Conservation (phyloP, 1,139 yeast genomes). For the Protomyces lactucae-debilis region DNA sequence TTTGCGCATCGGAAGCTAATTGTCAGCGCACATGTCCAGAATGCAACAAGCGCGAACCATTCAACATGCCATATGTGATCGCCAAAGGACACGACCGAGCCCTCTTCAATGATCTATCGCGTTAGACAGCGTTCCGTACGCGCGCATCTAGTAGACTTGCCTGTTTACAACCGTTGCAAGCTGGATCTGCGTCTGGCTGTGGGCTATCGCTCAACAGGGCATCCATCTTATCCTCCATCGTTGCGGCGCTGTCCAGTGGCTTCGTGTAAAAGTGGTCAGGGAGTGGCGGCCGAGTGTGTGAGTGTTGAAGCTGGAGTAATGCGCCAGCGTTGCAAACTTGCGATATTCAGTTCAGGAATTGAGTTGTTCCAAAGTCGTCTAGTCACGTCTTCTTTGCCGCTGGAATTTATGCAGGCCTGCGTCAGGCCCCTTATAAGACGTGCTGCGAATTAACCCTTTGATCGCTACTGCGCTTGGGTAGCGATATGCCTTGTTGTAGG, state of each 20-base stretch:
- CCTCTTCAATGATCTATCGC: conserved; percentile 27
- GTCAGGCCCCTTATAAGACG: no score
- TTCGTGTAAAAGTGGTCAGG: no score
- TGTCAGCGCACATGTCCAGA: conserved; percentile 31
- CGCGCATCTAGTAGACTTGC: neutral
- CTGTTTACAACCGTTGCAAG: neutral
- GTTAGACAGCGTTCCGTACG: neutral
- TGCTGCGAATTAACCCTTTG: no score
- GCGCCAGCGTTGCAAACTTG: no score
- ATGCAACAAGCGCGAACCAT: conserved; percentile 43
- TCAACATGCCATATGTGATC: conserved; percentile 69
- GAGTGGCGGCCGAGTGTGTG: no score
- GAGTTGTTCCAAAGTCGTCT: no score
- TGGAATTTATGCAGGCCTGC: no score
- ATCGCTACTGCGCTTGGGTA: no score
- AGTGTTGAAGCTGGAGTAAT: no score
- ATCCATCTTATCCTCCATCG: neutral
- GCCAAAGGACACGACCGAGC: conserved; percentile 30
- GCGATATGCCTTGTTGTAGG: no score
- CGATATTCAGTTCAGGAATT: no score
- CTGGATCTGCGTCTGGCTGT: neutral
- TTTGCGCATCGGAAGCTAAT: conserved; percentile 70
- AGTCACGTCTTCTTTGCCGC: no score
- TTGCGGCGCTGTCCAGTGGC: neutral
- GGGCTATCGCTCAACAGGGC: neutral